Percentiles rank a stretch among this genome's conserved stretches.
phyloP scores from a whole-genome alignment of 495 filamentous ascomycete genomes.

The Annulohypoxylon moriforme region DNA sequence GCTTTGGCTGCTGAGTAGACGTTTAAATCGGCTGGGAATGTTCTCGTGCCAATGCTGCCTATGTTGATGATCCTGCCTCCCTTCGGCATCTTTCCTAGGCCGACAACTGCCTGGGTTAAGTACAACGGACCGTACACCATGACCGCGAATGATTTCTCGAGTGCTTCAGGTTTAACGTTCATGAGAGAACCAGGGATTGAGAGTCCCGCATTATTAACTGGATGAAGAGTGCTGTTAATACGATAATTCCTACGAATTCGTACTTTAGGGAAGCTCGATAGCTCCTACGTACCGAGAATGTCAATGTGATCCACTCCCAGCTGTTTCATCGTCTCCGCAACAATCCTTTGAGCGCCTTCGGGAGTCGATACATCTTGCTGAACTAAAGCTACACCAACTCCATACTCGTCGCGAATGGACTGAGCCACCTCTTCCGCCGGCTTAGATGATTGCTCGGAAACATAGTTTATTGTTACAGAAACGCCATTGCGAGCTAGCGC shows the following conservation, averaged over 20 bases:
- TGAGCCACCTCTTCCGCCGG: constrained; percentile 41
- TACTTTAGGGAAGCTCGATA: not conserved
- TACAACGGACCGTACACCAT: constrained; percentile 55
- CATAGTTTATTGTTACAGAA: constrained; percentile 48
- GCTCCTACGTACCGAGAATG: constrained; percentile 51
- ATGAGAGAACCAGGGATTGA: not conserved
- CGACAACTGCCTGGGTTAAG: constrained; percentile 52
- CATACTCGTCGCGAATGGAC: constrained; percentile 37
- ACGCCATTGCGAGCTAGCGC: constrained; percentile 55
- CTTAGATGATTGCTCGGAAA: constrained; percentile 40
- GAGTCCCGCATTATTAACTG: constrained; percentile 40
- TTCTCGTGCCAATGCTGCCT: constrained; percentile 55
- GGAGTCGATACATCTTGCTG: constrained; percentile 51
- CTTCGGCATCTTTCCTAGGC: constrained; percentile 53
- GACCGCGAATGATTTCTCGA: constrained; percentile 37
- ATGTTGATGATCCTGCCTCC: constrained; percentile 61
- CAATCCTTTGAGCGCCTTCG: constrained; percentile 47
- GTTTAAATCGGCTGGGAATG: constrained; percentile 7
- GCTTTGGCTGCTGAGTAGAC: constrained; percentile 51
- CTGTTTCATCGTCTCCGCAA: constrained; percentile 47
- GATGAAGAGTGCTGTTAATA: not conserved
- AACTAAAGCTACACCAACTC: constrained; percentile 48
- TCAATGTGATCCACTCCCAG: constrained; percentile 51
- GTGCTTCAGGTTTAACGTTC: constrained; percentile 24
- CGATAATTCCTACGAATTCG: not conserved